Conservation (phyloP, 1,139 yeast genomes). For the Pichia sp. region DNA sequence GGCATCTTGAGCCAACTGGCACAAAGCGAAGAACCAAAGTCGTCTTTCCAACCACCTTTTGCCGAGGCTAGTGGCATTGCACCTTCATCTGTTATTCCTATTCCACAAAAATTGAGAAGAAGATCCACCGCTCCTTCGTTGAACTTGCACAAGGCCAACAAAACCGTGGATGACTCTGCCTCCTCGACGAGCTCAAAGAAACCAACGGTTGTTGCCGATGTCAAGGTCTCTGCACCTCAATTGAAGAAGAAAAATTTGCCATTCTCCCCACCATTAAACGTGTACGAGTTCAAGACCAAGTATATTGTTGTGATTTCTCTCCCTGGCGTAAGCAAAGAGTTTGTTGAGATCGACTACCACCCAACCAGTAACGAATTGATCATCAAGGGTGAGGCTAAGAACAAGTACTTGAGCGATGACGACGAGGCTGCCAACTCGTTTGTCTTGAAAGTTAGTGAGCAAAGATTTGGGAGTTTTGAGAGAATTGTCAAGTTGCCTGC, state of each 20-base stretch:
- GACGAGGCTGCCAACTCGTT: slow-evolving; percentile 25
- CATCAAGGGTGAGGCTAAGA: slow-evolving; percentile 44
- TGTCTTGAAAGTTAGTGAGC: slow-evolving; percentile 41
- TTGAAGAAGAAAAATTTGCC: slow-evolving; percentile 36
- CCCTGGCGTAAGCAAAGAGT: slow-evolving; percentile 50
- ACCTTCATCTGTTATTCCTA: not conserved
- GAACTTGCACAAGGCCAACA: slow-evolving; percentile 35
- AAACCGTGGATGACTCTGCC: slow-evolving; percentile 12
- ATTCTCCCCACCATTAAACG: slow-evolving; percentile 53
- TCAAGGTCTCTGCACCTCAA: slow-evolving; percentile 46
- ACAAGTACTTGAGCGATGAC: slow-evolving; percentile 35
- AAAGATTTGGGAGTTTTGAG: slow-evolving; percentile 50
- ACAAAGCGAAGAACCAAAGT: not conserved
- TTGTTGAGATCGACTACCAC: slow-evolving; percentile 53
- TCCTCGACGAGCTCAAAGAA: not conserved
- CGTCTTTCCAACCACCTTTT: not conserved
- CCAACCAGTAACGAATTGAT: slow-evolving; percentile 48
- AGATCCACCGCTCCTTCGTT: slow-evolving; percentile 27
- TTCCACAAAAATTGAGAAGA: slow-evolving; percentile 12
- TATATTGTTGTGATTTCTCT: slow-evolving; percentile 46
- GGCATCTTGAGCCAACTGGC: slow-evolving; percentile 11
- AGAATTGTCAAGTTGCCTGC: slow-evolving; percentile 52
- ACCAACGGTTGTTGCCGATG: slow-evolving; percentile 13
- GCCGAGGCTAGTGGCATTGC: not conserved
- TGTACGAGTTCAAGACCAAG: slow-evolving; percentile 43